Evolutionary conservation across 2,329 filamentous ascomycete genomes (phyloP).

Genomic region (Gnomoniopsis sp.): DNA sequence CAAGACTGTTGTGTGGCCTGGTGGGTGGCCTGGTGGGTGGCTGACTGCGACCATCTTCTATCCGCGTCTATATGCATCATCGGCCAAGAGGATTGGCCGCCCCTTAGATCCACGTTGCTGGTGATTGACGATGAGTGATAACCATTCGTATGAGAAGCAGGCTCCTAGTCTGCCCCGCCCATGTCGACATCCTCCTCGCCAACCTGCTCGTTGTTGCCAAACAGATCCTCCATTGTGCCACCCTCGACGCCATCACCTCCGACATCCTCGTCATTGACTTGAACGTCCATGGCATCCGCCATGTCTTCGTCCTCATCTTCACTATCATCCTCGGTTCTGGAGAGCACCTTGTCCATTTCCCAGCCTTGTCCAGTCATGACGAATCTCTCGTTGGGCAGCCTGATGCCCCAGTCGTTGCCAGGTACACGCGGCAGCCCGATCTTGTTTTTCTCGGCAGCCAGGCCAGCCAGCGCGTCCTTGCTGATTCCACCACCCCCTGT

Average conservation of each 20-base stretch:
- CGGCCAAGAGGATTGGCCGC: background rate
- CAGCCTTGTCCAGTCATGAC: conserved; percentile 64
- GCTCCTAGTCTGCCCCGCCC: conserved; percentile 26
- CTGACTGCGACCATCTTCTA: background rate
- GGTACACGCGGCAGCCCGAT: conserved; percentile 61
- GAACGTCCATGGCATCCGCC: conserved; percentile 45
- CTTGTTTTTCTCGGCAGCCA: conserved; percentile 69
- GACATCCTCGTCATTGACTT: conserved; percentile 34
- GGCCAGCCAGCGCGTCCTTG: conserved; percentile 74
- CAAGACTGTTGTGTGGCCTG: background rate
- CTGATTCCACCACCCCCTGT: conserved; percentile 47
- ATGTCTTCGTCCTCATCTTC: conserved; percentile 36
- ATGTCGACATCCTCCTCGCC: conserved; percentile 33
- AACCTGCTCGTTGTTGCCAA: conserved; percentile 24
- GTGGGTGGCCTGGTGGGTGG: background rate
- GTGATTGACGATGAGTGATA: background rate
- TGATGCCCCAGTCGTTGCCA: conserved; percentile 64
- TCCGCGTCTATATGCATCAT: background rate
- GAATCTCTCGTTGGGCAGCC: conserved; percentile 65
- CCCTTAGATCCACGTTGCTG: background rate
- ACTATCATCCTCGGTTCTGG: conserved; percentile 39
- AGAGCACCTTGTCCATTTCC: conserved; percentile 60
- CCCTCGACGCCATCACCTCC: conserved; percentile 51
- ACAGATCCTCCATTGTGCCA: conserved; percentile 45
- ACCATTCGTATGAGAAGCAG: background rate